Evolutionary conservation across 2,329 filamentous ascomycete species (phyloP).

Genomic region (Epichloe glyceriae): DNA sequence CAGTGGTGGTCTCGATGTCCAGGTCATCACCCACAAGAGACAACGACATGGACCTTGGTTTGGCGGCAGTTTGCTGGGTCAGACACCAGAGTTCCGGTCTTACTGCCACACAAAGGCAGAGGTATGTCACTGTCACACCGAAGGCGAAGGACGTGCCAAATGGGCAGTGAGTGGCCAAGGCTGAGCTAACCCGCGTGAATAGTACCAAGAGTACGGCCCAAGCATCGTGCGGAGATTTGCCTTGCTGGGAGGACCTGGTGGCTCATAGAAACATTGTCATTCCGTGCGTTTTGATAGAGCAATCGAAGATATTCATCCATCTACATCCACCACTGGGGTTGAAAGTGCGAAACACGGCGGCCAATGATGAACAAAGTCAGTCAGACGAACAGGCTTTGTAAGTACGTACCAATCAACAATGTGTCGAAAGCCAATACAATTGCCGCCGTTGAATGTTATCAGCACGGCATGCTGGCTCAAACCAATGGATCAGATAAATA

Average conservation of each 20-base stretch:
- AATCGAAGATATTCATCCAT: background rate
- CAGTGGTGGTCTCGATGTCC: slow-evolving; percentile 88
- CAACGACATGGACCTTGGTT: slow-evolving; percentile 98
- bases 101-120: slow-evolving; percentile 93
- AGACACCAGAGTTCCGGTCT: slow-evolving; percentile 95
- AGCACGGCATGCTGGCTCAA: too few species aligned
- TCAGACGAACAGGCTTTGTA: too few species aligned
- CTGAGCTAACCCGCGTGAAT: slow-evolving; percentile 15
- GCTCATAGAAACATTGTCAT: slow-evolving; percentile 38
- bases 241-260: slow-evolving; percentile 80
- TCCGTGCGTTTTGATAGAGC: background rate
- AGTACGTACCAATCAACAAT: too few species aligned
- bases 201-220: slow-evolving; percentile 93
- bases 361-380: too few species aligned
- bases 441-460: too few species aligned
- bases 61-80: slow-evolving; percentile 86
- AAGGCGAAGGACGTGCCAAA: background rate
- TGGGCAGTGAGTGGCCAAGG: background rate
- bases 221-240: slow-evolving; percentile 93
- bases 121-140: slow-evolving; percentile 28
- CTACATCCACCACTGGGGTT: too few species aligned
- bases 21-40: slow-evolving; percentile 94
- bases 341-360: too few species aligned
- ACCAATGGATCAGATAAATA: too few species aligned
- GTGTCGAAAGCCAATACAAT: too few species aligned